Evolutionary conservation across 257 asterid genomes (phyloP).

Genomic region (Misopates orontium): DNA sequence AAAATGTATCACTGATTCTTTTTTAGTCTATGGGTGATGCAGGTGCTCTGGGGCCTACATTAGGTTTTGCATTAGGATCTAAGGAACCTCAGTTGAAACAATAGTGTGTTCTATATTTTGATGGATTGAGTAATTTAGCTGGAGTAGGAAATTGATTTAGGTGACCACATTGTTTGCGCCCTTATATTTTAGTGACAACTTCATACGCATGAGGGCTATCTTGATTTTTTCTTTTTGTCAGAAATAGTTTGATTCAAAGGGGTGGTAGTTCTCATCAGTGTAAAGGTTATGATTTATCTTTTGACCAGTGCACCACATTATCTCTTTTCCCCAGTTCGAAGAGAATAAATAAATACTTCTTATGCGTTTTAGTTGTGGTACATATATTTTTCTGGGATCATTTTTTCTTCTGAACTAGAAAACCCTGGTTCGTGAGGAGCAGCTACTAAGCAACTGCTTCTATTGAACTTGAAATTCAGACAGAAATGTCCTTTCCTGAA

Average conservation of each 20-base stretch:
- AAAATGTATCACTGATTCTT: not conserved
- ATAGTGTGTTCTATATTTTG: not conserved
- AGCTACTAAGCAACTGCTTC: conserved; percentile 11
- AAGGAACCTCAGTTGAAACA: too few relatives aligned
- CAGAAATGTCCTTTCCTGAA: not conserved
- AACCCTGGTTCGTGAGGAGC: not conserved
- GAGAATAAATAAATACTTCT: too few relatives aligned
- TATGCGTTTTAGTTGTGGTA: not conserved
- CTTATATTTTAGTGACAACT: conserved; percentile 11
- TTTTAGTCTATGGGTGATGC: not conserved
- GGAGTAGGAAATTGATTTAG: conserved; percentile 2
- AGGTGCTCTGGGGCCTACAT: too few relatives aligned
- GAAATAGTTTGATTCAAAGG: conserved; percentile 1
- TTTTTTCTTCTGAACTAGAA: not conserved
- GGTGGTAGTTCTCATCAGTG: not conserved
- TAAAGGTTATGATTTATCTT: not conserved
- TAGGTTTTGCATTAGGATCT: too few relatives aligned
- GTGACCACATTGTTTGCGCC: not conserved
- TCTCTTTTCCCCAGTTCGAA: not conserved
- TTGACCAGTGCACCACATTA: not conserved
- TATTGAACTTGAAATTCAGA: conserved; percentile 16
- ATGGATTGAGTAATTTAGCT: conserved; percentile 9
- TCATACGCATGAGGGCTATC: not conserved
- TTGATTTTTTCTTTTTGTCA: not conserved
- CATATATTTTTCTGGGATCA: not conserved